Conservation (phyloP, 2,329 filamentous ascomycete species). For the Sarocladiaceae sp. region DNA sequence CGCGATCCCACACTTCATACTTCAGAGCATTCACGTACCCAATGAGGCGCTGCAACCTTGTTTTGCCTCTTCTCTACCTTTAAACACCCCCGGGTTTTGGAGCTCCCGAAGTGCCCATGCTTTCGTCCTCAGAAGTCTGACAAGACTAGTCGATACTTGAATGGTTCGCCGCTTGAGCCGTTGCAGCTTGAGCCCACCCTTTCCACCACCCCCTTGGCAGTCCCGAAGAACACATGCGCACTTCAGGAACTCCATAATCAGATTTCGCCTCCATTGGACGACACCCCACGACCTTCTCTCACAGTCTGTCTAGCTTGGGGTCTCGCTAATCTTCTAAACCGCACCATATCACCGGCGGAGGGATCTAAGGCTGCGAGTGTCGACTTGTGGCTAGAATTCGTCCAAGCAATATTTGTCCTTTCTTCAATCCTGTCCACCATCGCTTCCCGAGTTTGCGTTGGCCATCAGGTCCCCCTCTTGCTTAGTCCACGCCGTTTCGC, state of each 20-base stretch:
- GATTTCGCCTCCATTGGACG: constrained; percentile 4
- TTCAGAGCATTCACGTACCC: background rate
- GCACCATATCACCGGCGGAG: background rate
- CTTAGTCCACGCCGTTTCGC: background rate
- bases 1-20: background rate
- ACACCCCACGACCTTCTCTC: background rate
- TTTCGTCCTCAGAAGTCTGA: background rate
- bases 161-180: background rate
- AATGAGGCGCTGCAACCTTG: background rate
- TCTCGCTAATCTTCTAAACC: background rate
- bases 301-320: background rate
- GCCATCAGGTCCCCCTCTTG: background rate
- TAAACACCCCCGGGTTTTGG: too few relatives aligned
- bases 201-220: background rate
- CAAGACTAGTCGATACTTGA: background rate
- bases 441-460: background rate
- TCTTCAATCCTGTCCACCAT: background rate
- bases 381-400: background rate
- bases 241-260: background rate
- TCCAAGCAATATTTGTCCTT: background rate
- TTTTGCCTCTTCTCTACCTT: background rate
- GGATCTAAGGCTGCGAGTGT: background rate
- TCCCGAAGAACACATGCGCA: background rate
- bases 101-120: background rate
- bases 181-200: background rate